A percentile compares a stretch with the other conserved stretches of the same genome.
phyloP scores from a whole-genome alignment of 2,329 filamentous ascomycete genomes.

The Ceratocystis alfenasii region DNA sequence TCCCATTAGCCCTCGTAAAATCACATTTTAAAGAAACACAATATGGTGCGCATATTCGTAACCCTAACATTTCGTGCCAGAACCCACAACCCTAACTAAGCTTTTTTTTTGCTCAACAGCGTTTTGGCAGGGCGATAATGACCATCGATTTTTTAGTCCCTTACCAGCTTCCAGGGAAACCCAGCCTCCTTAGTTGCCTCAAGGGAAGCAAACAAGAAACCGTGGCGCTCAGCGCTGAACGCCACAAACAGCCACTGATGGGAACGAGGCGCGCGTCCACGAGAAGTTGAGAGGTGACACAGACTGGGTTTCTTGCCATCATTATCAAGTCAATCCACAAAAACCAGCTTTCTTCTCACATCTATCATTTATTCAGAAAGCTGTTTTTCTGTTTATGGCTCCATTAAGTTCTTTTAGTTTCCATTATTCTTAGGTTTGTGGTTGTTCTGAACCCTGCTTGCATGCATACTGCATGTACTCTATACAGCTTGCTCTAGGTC shows the following conservation, averaged over 20 bases:
- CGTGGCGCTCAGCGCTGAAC: neutral
- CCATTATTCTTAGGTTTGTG: slow-evolving; percentile 1
- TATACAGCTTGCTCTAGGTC: slow-evolving; percentile 5
- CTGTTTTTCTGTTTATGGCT: neutral
- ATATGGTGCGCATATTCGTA: neutral
- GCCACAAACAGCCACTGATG: neutral
- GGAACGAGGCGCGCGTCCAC: too few species aligned
- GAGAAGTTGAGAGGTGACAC: too few species aligned
- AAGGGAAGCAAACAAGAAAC: neutral
- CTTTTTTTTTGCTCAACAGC: neutral
- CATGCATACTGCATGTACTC: slow-evolving; percentile 13
- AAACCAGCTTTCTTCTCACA: neutral
- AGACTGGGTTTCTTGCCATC: too few species aligned
- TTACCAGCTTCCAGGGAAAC: neutral
- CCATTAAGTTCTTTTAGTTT: slow-evolving; percentile 2
- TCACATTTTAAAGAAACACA: neutral
- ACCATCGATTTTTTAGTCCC: neutral
- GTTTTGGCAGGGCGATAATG: neutral
- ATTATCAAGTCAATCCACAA: neutral
- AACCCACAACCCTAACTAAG: neutral
- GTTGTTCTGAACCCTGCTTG: slow-evolving; percentile 1
- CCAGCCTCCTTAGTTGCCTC: neutral
- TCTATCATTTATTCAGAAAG: neutral
- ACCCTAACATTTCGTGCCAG: neutral
- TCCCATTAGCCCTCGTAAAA: neutral